Evolutionary conservation across 495 filamentous ascomycete species (phyloP).

Genomic region (Hypoxylon lenormandii): DNA sequence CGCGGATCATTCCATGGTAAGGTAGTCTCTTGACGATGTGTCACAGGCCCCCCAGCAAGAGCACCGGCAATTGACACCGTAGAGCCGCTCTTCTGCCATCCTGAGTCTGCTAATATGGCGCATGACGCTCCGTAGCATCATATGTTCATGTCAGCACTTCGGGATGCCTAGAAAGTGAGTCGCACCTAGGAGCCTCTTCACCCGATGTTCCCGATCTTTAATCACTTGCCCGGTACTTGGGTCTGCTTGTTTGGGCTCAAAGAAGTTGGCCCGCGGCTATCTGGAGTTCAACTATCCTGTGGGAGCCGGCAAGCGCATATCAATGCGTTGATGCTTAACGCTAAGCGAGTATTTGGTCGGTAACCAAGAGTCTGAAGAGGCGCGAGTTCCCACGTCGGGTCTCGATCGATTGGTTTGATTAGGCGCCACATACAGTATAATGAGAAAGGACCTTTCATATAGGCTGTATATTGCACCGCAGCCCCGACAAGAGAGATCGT

Average conservation of each 20-base stretch:
- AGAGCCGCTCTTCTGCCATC: slow-evolving; percentile 24
- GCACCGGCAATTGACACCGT: slow-evolving; percentile 39
- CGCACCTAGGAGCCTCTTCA: slow-evolving; percentile 7
- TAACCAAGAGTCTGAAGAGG: slow-evolving; percentile 19
- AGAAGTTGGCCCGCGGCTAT: background rate
- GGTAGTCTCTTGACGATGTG: slow-evolving; percentile 9
- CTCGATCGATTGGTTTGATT: slow-evolving; percentile 29
- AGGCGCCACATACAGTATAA: slow-evolving; percentile 23
- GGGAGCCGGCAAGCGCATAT: background rate
- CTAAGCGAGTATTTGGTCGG: slow-evolving; percentile 7
- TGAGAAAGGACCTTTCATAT: slow-evolving; percentile 23
- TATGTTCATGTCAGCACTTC: slow-evolving; percentile 17
- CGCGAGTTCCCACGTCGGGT: slow-evolving; percentile 14
- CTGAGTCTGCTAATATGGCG: slow-evolving; percentile 41
- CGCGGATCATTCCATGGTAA: slow-evolving; percentile 18
- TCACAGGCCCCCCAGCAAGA: slow-evolving; percentile 17
- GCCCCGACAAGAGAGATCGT: slow-evolving; percentile 24
- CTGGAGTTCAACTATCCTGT: slow-evolving; percentile 1
- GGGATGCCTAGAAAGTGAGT: slow-evolving; percentile 14
- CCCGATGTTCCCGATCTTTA: slow-evolving; percentile 31
- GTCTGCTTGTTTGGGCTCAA: background rate
- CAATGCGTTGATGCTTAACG: slow-evolving; percentile 5
- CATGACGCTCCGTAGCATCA: slow-evolving; percentile 40
- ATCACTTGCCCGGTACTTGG: slow-evolving; percentile 18
- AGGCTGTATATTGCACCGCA: slow-evolving; percentile 43